Conservation (phyloP, 2,329 filamentous ascomycete species). For the Aureobasidium sp. region DNA sequence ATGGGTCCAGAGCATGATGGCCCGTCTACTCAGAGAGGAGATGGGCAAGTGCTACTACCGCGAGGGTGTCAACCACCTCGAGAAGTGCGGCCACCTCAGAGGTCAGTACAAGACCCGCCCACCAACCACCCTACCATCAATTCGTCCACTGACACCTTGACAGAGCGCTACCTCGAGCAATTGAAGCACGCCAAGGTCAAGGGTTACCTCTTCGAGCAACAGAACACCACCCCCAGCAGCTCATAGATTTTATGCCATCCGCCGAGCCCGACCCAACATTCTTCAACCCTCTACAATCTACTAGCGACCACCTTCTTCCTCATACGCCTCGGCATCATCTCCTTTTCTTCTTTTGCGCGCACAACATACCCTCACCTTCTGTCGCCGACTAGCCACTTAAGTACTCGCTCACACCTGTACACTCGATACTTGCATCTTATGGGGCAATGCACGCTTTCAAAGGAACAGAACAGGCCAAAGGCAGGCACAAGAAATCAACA, state of each 20-base stretch:
- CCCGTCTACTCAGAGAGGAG: conserved; percentile 71
- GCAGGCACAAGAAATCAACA: conserved; percentile 14
- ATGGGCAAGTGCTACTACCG: conserved; percentile 78
- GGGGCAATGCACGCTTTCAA: background rate
- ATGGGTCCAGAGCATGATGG: conserved; percentile 89
- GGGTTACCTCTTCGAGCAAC: conserved; percentile 73
- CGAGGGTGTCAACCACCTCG: conserved; percentile 80
- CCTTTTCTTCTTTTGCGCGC: background rate
- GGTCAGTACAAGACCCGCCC: conserved; percentile 48
- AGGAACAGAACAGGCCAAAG: background rate
- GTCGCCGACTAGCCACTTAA: background rate
- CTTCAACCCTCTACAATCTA: background rate
- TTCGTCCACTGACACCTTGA: background rate
- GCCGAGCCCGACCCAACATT: background rate
- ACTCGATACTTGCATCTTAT: background rate
- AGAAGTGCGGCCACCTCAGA: conserved; percentile 77
- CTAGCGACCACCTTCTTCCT: background rate
- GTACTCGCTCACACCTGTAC: background rate
- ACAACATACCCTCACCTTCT: background rate
- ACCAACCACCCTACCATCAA: background rate
- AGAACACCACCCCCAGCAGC: conserved; percentile 63
- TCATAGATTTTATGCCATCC: conserved; percentile 1
- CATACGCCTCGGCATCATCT: background rate
- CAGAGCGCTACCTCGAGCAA: conserved; percentile 73
- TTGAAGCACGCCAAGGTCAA: conserved; percentile 69